Conservation (phyloP, 176 grass and related monocot species). For the Oryza rufipogon region DNA sequence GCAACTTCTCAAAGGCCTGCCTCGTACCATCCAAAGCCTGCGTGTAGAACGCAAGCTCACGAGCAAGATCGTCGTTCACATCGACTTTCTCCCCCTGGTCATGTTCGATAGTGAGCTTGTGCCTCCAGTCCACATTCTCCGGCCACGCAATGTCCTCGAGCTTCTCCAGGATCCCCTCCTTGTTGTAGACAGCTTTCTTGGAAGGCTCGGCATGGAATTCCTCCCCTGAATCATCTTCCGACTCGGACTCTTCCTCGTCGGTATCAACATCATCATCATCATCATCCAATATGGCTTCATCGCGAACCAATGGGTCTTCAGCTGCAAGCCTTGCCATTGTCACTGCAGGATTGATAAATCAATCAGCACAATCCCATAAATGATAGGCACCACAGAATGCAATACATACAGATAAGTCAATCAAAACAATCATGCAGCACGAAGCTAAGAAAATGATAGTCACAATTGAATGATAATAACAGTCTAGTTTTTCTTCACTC, state of each 20-base stretch:
- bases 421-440: neutral
- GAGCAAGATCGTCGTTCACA: slow-evolving; percentile 86
- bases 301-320: slow-evolving; percentile 31
- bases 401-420: neutral
- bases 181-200: slow-evolving; percentile 80
- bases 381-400: neutral
- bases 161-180: slow-evolving; percentile 72
- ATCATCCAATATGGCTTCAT: slow-evolving; percentile 40
- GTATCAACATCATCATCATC: slow-evolving; percentile 39
- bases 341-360: slow-evolving; percentile 7
- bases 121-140: slow-evolving; percentile 73
- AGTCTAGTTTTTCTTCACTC: too few relatives aligned
- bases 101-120: slow-evolving; percentile 77
- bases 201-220: slow-evolving; percentile 51
- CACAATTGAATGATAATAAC: too few relatives aligned
- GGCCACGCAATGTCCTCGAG: slow-evolving; percentile 87
- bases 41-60: slow-evolving; percentile 86
- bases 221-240: slow-evolving; percentile 63
- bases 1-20: slow-evolving; percentile 71
- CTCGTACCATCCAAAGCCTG: slow-evolving; percentile 79
- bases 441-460: neutral
- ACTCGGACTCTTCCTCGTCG: slow-evolving; percentile 43
- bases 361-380: neutral
- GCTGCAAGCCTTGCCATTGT: slow-evolving; percentile 36
- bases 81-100: slow-evolving; percentile 65